Evolutionary conservation across 805 yeast species (phyloP).

Genomic region (Candida nanaspora): DNA sequence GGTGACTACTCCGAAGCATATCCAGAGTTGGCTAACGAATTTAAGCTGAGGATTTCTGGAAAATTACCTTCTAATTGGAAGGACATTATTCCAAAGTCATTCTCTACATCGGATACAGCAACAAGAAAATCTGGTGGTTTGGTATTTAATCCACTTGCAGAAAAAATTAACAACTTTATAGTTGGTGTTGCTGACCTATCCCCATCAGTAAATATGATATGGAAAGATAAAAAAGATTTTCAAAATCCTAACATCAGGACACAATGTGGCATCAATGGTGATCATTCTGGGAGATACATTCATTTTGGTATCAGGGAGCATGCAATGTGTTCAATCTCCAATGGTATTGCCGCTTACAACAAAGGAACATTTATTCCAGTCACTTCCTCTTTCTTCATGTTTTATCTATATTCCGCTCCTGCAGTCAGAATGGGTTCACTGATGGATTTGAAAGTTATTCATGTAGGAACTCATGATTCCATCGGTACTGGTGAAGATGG

Average conservation of each 20-base stretch:
- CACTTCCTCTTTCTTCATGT: slow-evolving; percentile 29
- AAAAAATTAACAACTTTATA: slow-evolving; percentile 19
- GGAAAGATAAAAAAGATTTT: slow-evolving; percentile 24
- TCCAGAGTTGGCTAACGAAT: slow-evolving; percentile 23
- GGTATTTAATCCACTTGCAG: slow-evolving; percentile 23
- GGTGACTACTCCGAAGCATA: slow-evolving; percentile 13
- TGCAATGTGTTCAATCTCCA: slow-evolving; percentile 27
- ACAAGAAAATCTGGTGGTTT: slow-evolving; percentile 22
- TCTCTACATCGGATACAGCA: slow-evolving; percentile 15
- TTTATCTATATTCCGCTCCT: slow-evolving; percentile 41
- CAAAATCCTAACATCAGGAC: slow-evolving; percentile 20
- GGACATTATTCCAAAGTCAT: slow-evolving; percentile 12
- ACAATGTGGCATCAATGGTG: slow-evolving; percentile 23
- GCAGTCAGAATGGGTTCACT: slow-evolving; percentile 45
- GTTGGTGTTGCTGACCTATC: slow-evolving; percentile 32
- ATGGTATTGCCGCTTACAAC: slow-evolving; percentile 27
- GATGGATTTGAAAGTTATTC: slow-evolving; percentile 36
- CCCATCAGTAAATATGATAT: slow-evolving; percentile 24
- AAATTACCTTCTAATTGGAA: slow-evolving; percentile 21
- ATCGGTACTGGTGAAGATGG: slow-evolving; percentile 55
- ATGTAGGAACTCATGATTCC: slow-evolving; percentile 52
- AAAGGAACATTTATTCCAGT: slow-evolving; percentile 31
- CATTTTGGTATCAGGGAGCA: slow-evolving; percentile 29
- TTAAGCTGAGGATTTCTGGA: slow-evolving; percentile 20
- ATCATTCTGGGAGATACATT: slow-evolving; percentile 24